Percentiles rank a stretch among this genome's conserved stretches.
phyloP scores from a whole-genome alignment of 192 early-diverging fungal genomes.

The Chytriomyces confervae region DNA sequence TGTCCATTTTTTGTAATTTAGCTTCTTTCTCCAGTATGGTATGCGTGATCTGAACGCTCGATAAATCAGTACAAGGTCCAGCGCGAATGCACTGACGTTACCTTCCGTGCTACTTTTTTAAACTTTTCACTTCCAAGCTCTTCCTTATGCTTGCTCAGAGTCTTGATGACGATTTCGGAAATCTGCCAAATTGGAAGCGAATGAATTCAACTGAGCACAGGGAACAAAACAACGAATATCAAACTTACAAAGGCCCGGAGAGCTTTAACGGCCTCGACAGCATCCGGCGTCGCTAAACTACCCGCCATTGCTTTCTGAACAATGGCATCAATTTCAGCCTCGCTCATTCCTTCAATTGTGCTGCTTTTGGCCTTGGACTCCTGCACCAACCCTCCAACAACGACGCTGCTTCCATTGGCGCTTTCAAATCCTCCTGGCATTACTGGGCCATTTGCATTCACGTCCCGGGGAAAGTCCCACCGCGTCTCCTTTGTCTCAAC shows the following conservation, averaged over 20 bases:
- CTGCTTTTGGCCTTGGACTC: slow-evolving; percentile 4
- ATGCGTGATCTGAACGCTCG: slow-evolving; percentile 41
- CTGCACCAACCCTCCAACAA: background rate
- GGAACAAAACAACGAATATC: background rate
- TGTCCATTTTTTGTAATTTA: slow-evolving; percentile 14
- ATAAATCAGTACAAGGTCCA: background rate
- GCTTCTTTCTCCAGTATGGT: slow-evolving; percentile 51
- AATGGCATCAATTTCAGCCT: slow-evolving; percentile 35
- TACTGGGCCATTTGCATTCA: background rate
- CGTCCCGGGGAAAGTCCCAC: slow-evolving; percentile 45
- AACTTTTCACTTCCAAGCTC: slow-evolving; percentile 47
- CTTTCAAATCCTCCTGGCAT: background rate
- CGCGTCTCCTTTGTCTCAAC: slow-evolving; percentile 16
- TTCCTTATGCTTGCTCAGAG: slow-evolving; percentile 44
- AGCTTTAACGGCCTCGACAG: slow-evolving; percentile 18
- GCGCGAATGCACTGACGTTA: slow-evolving; percentile 15
- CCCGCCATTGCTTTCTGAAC: slow-evolving; percentile 20
- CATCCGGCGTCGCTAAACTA: slow-evolving; percentile 7
- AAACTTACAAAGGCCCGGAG: background rate
- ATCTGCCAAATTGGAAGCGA: slow-evolving; percentile 41
- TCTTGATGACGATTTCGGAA: slow-evolving; percentile 47
- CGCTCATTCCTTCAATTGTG: slow-evolving; percentile 35
- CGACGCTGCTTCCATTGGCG: background rate
- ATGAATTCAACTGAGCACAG: background rate
- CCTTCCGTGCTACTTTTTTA: slow-evolving; percentile 55